phyloP scores from a whole-genome alignment of 2,329 filamentous ascomycete genomes.

The Bipolaris victoriae region DNA sequence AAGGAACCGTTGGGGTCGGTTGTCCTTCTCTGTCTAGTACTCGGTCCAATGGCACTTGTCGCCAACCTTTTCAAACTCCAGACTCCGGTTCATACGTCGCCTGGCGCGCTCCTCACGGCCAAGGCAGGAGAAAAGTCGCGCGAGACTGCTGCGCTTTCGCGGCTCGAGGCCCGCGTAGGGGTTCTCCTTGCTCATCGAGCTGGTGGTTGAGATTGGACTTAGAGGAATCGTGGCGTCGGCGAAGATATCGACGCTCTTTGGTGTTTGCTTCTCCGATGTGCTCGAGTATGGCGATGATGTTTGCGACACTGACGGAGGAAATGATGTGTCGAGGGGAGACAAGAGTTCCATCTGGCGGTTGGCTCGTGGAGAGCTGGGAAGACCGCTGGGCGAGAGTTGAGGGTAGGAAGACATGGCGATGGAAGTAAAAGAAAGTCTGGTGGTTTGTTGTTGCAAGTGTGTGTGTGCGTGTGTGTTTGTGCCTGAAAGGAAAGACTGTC shows the following conservation, averaged over 20 bases:
- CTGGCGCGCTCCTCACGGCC: slow-evolving; percentile 41
- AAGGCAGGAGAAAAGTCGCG: slow-evolving; percentile 44
- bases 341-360: slow-evolving; percentile 27
- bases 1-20: neutral
- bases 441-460: neutral
- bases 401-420: slow-evolving; percentile 25
- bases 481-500: slow-evolving; percentile 9
- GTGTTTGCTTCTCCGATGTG: slow-evolving; percentile 22
- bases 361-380: slow-evolving; percentile 35
- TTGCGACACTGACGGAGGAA: slow-evolving; percentile 14
- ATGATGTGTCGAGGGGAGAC: slow-evolving; percentile 31
- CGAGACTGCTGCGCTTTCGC: slow-evolving; percentile 39
- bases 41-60: slow-evolving; percentile 43
- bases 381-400: slow-evolving; percentile 25
- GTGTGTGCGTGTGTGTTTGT: neutral
- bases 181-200: slow-evolving; percentile 18
- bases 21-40: slow-evolving; percentile 18
- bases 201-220: slow-evolving; percentile 33
- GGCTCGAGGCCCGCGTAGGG: slow-evolving; percentile 37
- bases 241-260: slow-evolving; percentile 36
- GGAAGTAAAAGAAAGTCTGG: neutral
- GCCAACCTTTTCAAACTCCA: slow-evolving; percentile 42
- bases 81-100: slow-evolving; percentile 23
- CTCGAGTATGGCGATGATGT: slow-evolving; percentile 25
- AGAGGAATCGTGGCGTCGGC: slow-evolving; percentile 45